These are phyloP conservation scores for Lanmaoa pseudosensibilis DNA, from an alignment of 768 basidiomycete species.

Conservation along the genomic window DNA sequence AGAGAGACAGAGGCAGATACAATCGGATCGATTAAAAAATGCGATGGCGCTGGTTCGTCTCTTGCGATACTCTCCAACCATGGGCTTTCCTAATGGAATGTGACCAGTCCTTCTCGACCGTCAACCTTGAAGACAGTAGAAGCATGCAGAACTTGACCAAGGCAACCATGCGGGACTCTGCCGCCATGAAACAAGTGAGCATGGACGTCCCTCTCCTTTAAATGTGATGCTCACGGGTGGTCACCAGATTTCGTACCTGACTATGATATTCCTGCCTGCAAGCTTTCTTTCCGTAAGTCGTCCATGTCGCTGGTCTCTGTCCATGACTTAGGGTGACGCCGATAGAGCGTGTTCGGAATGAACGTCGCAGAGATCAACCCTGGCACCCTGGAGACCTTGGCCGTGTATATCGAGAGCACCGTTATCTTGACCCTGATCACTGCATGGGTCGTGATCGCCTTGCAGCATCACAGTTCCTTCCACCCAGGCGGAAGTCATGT, in stretches of 20 bases:
- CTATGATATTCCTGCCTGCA: slow-evolving; percentile 62
- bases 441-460: slow-evolving; percentile 56
- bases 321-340: slow-evolving; percentile 1
- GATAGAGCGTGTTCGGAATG: slow-evolving; percentile 35
- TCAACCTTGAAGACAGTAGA: slow-evolving; percentile 58
- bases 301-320: too few species aligned
- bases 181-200: slow-evolving; percentile 37
- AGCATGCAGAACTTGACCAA: slow-evolving; percentile 53
- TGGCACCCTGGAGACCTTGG: slow-evolving; percentile 32
- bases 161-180: slow-evolving; percentile 43
- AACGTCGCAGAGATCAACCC: slow-evolving; percentile 33
- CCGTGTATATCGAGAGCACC: slow-evolving; percentile 43
- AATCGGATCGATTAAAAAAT: slow-evolving; percentile 32
- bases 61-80: background rate
- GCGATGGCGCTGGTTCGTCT: slow-evolving; percentile 32
- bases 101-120: slow-evolving; percentile 55
- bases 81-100: background rate
- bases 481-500: slow-evolving; percentile 9
- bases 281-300: slow-evolving; percentile 40
- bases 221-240: background rate
- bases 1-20: slow-evolving; percentile 27
- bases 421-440: slow-evolving; percentile 51
- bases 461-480: slow-evolving; percentile 38
- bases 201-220: background rate
- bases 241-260: slow-evolving; percentile 52